phyloP scores from a whole-genome alignment of 192 early-diverging fungal genomes.

The Chytriomyces confervae region DNA sequence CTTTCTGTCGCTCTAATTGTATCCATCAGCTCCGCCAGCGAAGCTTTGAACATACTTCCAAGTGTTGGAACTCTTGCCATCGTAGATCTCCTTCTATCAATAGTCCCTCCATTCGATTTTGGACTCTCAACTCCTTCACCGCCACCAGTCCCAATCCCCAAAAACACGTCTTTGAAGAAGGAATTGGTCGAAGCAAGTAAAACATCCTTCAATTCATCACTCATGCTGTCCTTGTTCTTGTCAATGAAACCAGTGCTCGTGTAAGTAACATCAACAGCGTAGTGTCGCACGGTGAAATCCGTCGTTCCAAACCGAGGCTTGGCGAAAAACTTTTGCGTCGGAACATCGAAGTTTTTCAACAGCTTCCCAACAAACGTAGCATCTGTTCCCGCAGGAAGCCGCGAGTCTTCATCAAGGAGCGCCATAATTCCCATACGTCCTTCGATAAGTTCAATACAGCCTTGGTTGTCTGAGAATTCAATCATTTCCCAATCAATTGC shows the following conservation, averaged over 20 bases:
- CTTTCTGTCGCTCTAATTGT: conserved; percentile 85
- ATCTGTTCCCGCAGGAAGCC: conserved; percentile 78
- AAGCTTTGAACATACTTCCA: conserved; percentile 91
- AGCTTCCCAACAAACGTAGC: conserved; percentile 78
- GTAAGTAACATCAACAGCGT: conserved; percentile 87
- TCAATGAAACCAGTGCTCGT: conserved; percentile 86
- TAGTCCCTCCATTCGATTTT: background rate
- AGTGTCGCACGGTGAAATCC: conserved; percentile 84
- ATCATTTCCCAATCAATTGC: conserved; percentile 67
- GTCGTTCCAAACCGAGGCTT: conserved; percentile 81
- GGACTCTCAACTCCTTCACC: background rate
- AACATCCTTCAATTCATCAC: conserved; percentile 81
- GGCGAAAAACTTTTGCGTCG: conserved; percentile 70
- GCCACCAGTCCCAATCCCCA: conserved; percentile 34
- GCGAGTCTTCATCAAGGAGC: conserved; percentile 84
- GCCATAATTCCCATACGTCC: conserved; percentile 86
- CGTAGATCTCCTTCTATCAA: background rate
- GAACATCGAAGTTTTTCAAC: conserved; percentile 71
- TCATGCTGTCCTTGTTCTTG: conserved; percentile 93
- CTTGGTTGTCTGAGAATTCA: conserved; percentile 93
- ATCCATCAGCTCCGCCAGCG: conserved; percentile 89
- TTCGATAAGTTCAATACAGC: conserved; percentile 92
- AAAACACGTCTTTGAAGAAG: conserved; percentile 77
- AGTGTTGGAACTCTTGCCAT: conserved; percentile 78
- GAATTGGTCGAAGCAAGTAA: conserved; percentile 74